These are phyloP conservation scores for Penicillium thymicola DNA, from an alignment of 2,329 filamentous ascomycete genomes.

Conservation along the genomic window DNA sequence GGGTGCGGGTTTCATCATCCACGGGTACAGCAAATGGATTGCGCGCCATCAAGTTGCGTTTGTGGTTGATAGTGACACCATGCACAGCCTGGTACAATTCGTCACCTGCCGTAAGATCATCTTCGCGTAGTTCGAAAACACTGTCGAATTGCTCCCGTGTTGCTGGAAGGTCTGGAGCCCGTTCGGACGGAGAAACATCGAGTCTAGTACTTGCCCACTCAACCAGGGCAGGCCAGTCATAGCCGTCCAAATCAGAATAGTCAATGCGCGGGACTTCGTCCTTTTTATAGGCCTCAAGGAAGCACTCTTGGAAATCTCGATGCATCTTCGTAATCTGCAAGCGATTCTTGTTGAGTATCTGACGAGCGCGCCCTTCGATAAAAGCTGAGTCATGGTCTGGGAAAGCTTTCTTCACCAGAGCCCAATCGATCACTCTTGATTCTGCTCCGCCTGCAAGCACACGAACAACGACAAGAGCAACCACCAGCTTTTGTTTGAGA, in stretches of 20 bases:
- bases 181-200: constrained; percentile 37
- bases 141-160: constrained; percentile 42
- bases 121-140: constrained; percentile 42
- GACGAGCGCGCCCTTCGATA: constrained; percentile 37
- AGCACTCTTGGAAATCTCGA: constrained; percentile 46
- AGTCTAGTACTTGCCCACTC: constrained; percentile 46
- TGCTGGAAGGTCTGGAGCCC: constrained; percentile 43
- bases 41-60: constrained; percentile 34
- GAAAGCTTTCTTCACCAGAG: constrained; percentile 42
- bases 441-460: constrained; percentile 46
- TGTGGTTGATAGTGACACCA: constrained; percentile 32
- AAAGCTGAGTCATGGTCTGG: constrained; percentile 39
- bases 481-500: constrained; percentile 37
- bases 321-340: constrained; percentile 45
- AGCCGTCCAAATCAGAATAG: constrained; percentile 42
- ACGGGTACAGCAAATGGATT: constrained; percentile 36
- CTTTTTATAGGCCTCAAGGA: constrained; percentile 45
- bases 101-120: constrained; percentile 31
- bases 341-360: constrained; percentile 38
- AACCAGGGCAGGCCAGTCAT: constrained; percentile 48
- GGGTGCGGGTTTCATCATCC: constrained; percentile 2
- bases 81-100: constrained; percentile 36
- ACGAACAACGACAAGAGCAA: constrained; percentile 45
- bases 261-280: constrained; percentile 44
- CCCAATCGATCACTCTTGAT: constrained; percentile 44